A percentile compares a stretch with the other conserved stretches of the same genome.
Evolutionary conservation across 1,139 yeast species (phyloP).

Genomic region (Zygoascus hellenicus): DNA sequence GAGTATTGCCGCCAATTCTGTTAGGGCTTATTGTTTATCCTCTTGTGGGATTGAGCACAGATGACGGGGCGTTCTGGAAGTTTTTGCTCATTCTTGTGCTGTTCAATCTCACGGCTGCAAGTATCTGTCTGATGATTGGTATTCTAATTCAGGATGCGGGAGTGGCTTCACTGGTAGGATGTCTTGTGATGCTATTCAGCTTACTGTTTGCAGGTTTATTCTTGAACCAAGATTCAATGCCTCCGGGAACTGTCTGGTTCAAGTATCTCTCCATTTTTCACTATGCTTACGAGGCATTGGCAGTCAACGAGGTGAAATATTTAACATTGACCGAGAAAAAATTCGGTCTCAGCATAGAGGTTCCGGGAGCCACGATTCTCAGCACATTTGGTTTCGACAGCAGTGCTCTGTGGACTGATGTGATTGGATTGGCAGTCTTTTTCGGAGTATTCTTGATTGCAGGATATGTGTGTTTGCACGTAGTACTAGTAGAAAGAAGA

Average conservation of each 20-base stretch:
- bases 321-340: constrained; percentile 79
- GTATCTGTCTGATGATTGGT: constrained; percentile 82
- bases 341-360: constrained; percentile 88
- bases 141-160: constrained; percentile 86
- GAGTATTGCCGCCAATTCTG: constrained; percentile 84
- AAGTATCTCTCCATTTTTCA: constrained; percentile 88
- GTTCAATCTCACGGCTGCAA: constrained; percentile 80
- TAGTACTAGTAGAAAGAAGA: constrained; percentile 68
- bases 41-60: constrained; percentile 78
- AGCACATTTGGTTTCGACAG: constrained; percentile 93
- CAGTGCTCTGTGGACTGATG: constrained; percentile 65
- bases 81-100: constrained; percentile 64
- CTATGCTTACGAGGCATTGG: constrained; percentile 87
- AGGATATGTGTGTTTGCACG: constrained; percentile 73
- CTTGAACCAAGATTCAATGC: constrained; percentile 73
- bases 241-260: constrained; percentile 65
- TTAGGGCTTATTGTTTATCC: constrained; percentile 87
- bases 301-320: constrained; percentile 90
- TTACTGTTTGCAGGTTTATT: constrained; percentile 89
- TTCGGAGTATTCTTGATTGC: constrained; percentile 47
- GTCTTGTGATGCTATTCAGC: constrained; percentile 73
- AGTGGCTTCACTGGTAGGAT: constrained; percentile 85
- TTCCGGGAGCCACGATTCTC: constrained; percentile 96
- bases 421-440: constrained; percentile 44
- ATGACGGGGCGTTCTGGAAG: constrained; percentile 68